Percentiles rank a stretch among this genome's conserved stretches.
Evolutionary conservation across 176 grass and related monocot genomes (phyloP).

Genomic region (Dactylis glomerata): DNA sequence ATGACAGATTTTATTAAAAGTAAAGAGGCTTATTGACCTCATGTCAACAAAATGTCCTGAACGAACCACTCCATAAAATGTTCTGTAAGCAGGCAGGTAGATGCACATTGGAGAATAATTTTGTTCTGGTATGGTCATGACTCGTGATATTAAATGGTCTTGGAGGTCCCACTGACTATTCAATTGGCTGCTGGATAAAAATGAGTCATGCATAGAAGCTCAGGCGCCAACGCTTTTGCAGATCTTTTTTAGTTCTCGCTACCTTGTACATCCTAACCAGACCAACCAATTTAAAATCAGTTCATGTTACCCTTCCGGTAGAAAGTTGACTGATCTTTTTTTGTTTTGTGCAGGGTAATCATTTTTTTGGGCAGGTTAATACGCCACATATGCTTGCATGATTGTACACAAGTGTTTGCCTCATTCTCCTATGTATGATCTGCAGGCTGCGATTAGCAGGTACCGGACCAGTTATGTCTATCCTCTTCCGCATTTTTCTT

Average conservation of each 20-base stretch:
- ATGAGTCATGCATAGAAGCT: neutral
- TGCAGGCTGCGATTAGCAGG: neutral
- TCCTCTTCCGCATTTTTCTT: no score
- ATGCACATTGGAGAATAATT: neutral
- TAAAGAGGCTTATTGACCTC: neutral
- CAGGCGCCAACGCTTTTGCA: neutral
- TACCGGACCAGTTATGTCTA: no score
- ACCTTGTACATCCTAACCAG: neutral
- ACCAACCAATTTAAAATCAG: neutral
- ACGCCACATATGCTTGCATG: neutral
- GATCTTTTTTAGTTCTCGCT: neutral
- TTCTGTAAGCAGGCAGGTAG: neutral
- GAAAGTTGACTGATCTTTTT: neutral
- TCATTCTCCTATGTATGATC: neutral
- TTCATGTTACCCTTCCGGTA: neutral
- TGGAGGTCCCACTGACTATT: neutral
- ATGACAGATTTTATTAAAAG: neutral
- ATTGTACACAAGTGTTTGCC: neutral
- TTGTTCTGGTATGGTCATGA: neutral
- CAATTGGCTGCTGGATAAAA: neutral
- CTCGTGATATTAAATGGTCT: neutral
- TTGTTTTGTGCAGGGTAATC: no score
- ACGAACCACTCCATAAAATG: neutral
- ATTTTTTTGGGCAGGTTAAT: neutral
- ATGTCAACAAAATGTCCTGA: neutral